Base-by-base conservation (phyloP, 2,329 filamentous ascomycete species). In the Xylariaceae sp. region DNA sequence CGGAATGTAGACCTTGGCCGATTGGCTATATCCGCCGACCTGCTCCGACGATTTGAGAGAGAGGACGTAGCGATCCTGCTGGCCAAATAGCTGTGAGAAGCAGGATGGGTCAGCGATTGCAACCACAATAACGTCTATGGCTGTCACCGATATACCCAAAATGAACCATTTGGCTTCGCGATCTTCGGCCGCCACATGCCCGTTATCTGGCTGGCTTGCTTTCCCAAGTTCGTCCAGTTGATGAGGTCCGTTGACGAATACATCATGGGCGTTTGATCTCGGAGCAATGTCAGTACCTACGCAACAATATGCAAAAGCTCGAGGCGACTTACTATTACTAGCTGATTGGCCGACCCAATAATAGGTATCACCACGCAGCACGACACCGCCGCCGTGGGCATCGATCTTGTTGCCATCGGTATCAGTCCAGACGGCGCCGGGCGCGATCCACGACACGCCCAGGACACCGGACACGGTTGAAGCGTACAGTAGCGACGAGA, bases 141-240 rank as follows among this genome's bases (percentile, higher is more conserved):
- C 6, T 16, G 18, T 12, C 21, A n/a, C 45, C 26, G 46, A 41
- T 54, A 54, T 64, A 74, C 71, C 71, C 70, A 76, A 52, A 71
- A 76, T 1, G 63, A 69, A 4, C 71, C 72, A 50, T 76, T 75
- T 7, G 74, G 74, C 61, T 73, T 75, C 16, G 72, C 74, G 41
- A 75, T 64, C 58, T 76, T 76, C 1, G 74, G 74, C 42, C 74
- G 59, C 74, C 74, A 76, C 63, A 76, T 69, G 1, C 67, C 69
- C n/a, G 70, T 63, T 3, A 75, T 67, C 3, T 66, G 64, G 23
- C 67, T 65, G 0, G 67, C 67, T 49, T 74, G 71, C 23, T 64
- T 42, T 7, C 72, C 73, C 3, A 73, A 67, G 29, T 73, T 73
- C 42, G 70, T 67, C 74, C 74, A 77, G 63, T 76, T 75, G 43